Evolutionary conservation across 1,284 basidiomycete species (phyloP).

Genomic region (Cryptococcus maquisensis): DNA sequence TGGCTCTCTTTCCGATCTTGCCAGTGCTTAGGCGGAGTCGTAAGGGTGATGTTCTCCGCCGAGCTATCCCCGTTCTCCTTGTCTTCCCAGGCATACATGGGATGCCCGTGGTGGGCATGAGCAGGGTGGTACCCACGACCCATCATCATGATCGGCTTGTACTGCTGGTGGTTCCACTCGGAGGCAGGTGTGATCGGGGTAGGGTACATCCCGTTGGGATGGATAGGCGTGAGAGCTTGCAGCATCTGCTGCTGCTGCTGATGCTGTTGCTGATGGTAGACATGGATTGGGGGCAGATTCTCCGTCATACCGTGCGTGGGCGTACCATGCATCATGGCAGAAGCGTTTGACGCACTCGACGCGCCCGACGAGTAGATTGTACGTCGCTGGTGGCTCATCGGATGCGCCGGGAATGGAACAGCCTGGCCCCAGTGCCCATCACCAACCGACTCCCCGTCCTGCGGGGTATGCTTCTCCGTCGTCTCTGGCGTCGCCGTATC

Average conservation of each 20-base stretch:
- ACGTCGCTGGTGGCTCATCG: constrained; percentile 2
- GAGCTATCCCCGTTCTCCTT: constrained; percentile 10
- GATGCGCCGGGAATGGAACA: constrained; percentile 11
- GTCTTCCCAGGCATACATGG: not conserved
- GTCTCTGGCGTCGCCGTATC: not conserved
- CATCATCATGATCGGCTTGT: constrained; percentile 9
- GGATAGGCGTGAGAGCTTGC: constrained; percentile 17
- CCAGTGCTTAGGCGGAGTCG: constrained; percentile 25
- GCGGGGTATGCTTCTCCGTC: not conserved
- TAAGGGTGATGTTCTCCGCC: constrained; percentile 30
- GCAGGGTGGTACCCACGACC: constrained; percentile 3
- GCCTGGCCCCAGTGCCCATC: constrained; percentile 15
- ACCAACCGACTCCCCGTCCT: not conserved
- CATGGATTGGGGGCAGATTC: constrained; percentile 19
- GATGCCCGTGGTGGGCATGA: not conserved
- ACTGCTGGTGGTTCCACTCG: constrained; percentile 9
- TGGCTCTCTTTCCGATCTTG: constrained; percentile 6
- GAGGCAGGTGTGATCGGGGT: constrained; percentile 20
- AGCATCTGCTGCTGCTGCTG: not conserved
- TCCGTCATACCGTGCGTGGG: constrained; percentile 2
- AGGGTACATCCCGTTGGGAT: constrained; percentile 15
- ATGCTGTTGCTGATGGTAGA: constrained; percentile 16
- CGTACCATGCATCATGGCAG: constrained; percentile 21
- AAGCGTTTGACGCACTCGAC: constrained; percentile 25
- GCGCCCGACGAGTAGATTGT: constrained; percentile 21